Base-by-base conservation (phyloP, 106 monocot genomes). In the Allium fistulosum region DNA sequence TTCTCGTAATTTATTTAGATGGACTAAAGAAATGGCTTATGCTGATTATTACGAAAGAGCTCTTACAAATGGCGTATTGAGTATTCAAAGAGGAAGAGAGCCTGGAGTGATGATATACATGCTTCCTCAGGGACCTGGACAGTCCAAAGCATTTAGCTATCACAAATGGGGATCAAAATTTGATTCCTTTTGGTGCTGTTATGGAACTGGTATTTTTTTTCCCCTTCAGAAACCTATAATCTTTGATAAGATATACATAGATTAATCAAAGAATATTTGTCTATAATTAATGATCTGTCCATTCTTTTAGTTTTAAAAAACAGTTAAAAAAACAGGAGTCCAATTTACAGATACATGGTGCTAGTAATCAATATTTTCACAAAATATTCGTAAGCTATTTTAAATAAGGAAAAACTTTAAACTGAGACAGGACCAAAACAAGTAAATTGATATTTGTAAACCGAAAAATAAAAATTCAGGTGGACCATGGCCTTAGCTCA, bases 71-170 rank as follows among this genome's bases (percentile, higher is more conserved):
- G 92, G 97, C 48, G 97, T 97, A 15, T 72, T 97, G 62, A 87
- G 97, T 66, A 97, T 97, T 49, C 97, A 97, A 68, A 84, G 92
- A 80, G 92, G 92, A 69, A 79, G 59, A n/a, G 80, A 97, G 57
- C 97, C 97, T 50, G 97, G 97, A 65, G 70, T 92, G 11, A 92
- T 97, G 97, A 89, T 97, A 62, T 97, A 97, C 68, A 92, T 97
- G 92, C 97, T 97, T 79, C 92, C 97, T 2, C 81, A 70, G 48
- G 86, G 86, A 3, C 82, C 72, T 75, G 97, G 97, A 17, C 76
- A 77, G 12, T 92, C 97, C 11, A 97, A 97, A 46, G 92, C 88
- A 67, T 69, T 28, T 11, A 87, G 80, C 52, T 87, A 81, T 59
- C 97, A 97, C 78, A 80, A 81, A 18, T 97, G 97, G 97, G 97